Evolutionary conservation across 768 basidiomycete species (phyloP).

Genomic region (Lactarius sp.): DNA sequence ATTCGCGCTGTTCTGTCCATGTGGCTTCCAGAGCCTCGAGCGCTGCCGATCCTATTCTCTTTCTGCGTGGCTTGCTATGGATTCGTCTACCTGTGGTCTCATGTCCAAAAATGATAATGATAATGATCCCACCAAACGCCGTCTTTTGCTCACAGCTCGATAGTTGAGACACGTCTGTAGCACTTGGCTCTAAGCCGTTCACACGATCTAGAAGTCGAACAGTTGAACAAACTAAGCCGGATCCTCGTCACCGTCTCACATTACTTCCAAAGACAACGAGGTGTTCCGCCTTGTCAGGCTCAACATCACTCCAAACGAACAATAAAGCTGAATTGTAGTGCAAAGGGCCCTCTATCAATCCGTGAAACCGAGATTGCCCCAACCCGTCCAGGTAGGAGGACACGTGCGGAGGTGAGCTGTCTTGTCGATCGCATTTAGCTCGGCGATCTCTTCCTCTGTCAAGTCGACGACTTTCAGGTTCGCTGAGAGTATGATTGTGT

Average conservation of each 20-base stretch:
- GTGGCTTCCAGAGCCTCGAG: constrained; percentile 25
- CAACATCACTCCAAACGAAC: background rate
- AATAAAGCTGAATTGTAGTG: background rate
- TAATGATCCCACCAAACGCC: background rate
- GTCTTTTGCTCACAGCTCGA: background rate
- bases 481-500: constrained; percentile 31
- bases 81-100: background rate
- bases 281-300: background rate
- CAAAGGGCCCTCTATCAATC: constrained; percentile 31
- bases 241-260: background rate
- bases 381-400: constrained; percentile 59
- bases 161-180: background rate
- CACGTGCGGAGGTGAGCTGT: constrained; percentile 60
- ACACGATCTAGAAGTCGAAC: background rate
- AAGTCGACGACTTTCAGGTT: constrained; percentile 62
- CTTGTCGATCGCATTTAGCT: constrained; percentile 57
- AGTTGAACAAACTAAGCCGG: background rate
- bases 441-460: constrained; percentile 52
- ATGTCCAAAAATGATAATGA: background rate
- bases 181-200: background rate
- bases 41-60: background rate
- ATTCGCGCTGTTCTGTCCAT: constrained; percentile 27
- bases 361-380: constrained; percentile 56
- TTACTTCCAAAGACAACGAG: background rate
- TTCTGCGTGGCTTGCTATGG: constrained; percentile 5